phyloP scores from a whole-genome alignment of 768 basidiomycete genomes.

The Coprinopsis sp. region DNA sequence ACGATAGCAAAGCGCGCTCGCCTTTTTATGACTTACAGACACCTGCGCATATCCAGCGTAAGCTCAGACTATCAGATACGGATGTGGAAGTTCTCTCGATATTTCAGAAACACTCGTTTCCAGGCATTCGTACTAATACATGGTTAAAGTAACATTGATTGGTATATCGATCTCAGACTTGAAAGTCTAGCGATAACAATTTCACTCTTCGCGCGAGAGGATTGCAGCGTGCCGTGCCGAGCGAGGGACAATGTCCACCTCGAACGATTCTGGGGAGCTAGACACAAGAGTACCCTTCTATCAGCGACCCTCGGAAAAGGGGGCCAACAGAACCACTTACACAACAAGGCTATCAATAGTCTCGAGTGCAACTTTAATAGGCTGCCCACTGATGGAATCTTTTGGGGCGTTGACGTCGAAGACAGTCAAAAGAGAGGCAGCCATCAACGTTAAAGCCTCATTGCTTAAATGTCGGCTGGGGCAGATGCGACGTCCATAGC shows the following conservation, averaged over 20 bases:
- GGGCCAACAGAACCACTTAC: neutral
- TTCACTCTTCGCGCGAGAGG: neutral
- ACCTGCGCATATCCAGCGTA: too few relatives aligned
- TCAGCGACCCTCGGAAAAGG: neutral
- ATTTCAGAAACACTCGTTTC: too few relatives aligned
- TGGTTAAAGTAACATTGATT: too few relatives aligned
- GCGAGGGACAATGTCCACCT: conserved; percentile 1
- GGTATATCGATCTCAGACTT: neutral
- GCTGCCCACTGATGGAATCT: conserved; percentile 7
- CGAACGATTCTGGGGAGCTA: conserved; percentile 5
- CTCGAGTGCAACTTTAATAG: conserved; percentile 3
- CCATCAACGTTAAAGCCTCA: conserved; percentile 27
- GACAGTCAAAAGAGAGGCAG: conserved; percentile 17
- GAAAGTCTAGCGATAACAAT: neutral
- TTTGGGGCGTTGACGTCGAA: conserved; percentile 8
- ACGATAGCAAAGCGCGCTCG: too few relatives aligned
- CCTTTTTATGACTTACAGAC: too few relatives aligned
- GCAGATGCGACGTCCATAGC: conserved; percentile 26
- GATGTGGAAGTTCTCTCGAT: too few relatives aligned
- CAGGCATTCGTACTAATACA: too few relatives aligned
- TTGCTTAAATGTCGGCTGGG: conserved; percentile 43
- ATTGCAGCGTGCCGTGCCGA: neutral
- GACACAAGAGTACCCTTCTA: too few relatives aligned
- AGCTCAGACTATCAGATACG: too few relatives aligned
- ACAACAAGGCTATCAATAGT: conserved; percentile 2